A percentile compares a stretch with the other conserved stretches of the same genome.
Conservation (phyloP, 225 moss, liverwort and hornwort species). For the Asterella californica region DNA sequence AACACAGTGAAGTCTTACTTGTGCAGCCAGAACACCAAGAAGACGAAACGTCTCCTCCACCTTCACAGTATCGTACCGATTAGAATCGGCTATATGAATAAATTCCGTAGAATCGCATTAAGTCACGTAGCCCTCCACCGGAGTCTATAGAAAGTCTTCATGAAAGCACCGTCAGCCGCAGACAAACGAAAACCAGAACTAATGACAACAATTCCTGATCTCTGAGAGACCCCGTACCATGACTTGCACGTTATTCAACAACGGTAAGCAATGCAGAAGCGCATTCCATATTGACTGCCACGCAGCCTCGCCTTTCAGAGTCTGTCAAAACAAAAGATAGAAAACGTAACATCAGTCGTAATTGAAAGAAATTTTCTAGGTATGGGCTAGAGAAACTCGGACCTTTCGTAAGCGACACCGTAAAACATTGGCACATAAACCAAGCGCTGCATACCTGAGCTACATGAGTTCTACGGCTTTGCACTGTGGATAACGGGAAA, state of each 20-base stretch:
- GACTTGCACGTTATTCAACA: slow-evolving; percentile 64
- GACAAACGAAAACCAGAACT: neutral
- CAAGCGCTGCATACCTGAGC: neutral
- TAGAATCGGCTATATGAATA: neutral
- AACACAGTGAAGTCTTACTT: slow-evolving; percentile 44
- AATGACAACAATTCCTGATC: neutral
- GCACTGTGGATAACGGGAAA: neutral
- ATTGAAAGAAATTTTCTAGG: neutral
- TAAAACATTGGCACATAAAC: neutral
- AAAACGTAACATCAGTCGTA: neutral
- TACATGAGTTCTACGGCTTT: neutral
- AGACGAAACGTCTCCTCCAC: slow-evolving; percentile 83
- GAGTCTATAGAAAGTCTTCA: neutral
- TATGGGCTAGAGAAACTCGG: neutral
- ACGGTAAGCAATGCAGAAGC: slow-evolving; percentile 72
- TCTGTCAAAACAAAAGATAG: slow-evolving; percentile 14
- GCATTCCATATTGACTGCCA: slow-evolving; percentile 80
- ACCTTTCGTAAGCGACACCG: neutral
- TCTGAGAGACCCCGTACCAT: slow-evolving; percentile 53
- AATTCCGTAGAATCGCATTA: neutral
- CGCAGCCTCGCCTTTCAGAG: slow-evolving; percentile 39
- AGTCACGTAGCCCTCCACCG: neutral
- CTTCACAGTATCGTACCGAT: slow-evolving; percentile 33
- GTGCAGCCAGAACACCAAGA: slow-evolving; percentile 61
- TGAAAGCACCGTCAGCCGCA: neutral